Evolutionary conservation across 768 basidiomycete genomes (phyloP).

Genomic region (Collybia nuda): DNA sequence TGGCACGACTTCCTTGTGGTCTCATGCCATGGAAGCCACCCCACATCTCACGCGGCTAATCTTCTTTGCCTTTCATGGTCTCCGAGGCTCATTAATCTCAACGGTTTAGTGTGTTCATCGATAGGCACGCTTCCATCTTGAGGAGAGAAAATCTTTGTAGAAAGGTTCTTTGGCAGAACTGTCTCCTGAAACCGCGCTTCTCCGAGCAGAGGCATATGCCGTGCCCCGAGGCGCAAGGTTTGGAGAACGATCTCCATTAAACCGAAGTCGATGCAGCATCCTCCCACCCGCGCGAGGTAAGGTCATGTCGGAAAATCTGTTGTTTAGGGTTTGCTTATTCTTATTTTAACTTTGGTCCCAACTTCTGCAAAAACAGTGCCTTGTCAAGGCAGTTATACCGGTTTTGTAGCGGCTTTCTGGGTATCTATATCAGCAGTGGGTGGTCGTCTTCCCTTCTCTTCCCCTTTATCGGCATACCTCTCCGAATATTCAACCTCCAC

Average conservation of each 20-base stretch:
- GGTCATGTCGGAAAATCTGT: conserved; percentile 1
- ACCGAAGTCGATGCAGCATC: too few species aligned
- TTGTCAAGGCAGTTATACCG: conserved; percentile 5
- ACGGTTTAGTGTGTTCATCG: conserved; percentile 17
- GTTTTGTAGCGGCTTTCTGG: background rate
- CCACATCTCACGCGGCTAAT: conserved; percentile 16
- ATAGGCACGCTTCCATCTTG: conserved; percentile 10
- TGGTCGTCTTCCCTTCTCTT: too few species aligned
- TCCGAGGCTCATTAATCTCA: conserved; percentile 12
- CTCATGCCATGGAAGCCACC: conserved; percentile 20
- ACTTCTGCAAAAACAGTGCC: background rate
- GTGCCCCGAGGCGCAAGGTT: too few species aligned
- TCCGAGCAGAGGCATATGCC: background rate
- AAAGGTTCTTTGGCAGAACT: conserved; percentile 3
- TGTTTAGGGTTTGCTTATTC: conserved; percentile 3
- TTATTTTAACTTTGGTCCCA: conserved; percentile 1
- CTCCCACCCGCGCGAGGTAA: background rate
- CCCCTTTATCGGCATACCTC: too few species aligned
- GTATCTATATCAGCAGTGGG: too few species aligned
- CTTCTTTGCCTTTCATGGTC: conserved; percentile 20
- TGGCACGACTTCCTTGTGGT: conserved; percentile 8
- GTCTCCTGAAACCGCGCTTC: background rate
- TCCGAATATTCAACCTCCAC: too few species aligned
- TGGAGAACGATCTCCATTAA: too few species aligned
- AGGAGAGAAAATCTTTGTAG: conserved; percentile 12